A percentile compares a stretch with the other conserved stretches of the same genome.
Evolutionary conservation across 2,329 filamentous ascomycete species (phyloP).

Genomic region (Corinectria fuckeliana): DNA sequence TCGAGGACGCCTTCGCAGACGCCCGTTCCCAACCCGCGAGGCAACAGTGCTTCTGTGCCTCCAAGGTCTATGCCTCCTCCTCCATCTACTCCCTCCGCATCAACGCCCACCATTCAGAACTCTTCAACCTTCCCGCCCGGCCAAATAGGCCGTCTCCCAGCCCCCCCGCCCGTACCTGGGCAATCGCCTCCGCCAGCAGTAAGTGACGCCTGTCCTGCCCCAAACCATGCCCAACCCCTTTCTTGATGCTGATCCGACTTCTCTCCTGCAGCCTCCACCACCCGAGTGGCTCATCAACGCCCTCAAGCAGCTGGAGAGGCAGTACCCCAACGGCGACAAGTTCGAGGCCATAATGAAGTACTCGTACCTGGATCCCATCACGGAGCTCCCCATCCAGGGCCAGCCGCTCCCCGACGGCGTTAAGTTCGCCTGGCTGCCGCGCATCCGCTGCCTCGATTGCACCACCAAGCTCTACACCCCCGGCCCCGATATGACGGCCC

Average conservation of each 20-base stretch:
- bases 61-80: conserved; percentile 46
- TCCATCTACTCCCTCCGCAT: conserved; percentile 46
- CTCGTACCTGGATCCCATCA: conserved; percentile 76
- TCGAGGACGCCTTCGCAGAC: conserved; percentile 45
- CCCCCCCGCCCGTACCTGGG: conserved; percentile 65
- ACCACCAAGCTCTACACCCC: conserved; percentile 94
- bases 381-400: conserved; percentile 67
- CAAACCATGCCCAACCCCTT: neutral
- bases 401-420: conserved; percentile 66
- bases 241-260: conserved; percentile 25
- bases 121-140: conserved; percentile 52
- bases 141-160: conserved; percentile 72
- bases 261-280: conserved; percentile 70
- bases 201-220: conserved; percentile 48
- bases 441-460: conserved; percentile 92
- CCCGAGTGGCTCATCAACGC: conserved; percentile 84
- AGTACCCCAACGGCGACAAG: conserved; percentile 75
- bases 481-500: conserved; percentile 81
- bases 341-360: conserved; percentile 95
- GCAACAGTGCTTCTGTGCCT: conserved; percentile 40
- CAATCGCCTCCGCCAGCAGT: conserved; percentile 65
- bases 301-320: conserved; percentile 71
- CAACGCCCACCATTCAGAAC: conserved; percentile 44
- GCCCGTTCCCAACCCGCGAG: conserved; percentile 41
- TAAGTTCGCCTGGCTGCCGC: conserved; percentile 83